These are phyloP conservation scores for Lentinula sp. DNA, from an alignment of 768 basidiomycete species.

Conservation along the genomic window DNA sequence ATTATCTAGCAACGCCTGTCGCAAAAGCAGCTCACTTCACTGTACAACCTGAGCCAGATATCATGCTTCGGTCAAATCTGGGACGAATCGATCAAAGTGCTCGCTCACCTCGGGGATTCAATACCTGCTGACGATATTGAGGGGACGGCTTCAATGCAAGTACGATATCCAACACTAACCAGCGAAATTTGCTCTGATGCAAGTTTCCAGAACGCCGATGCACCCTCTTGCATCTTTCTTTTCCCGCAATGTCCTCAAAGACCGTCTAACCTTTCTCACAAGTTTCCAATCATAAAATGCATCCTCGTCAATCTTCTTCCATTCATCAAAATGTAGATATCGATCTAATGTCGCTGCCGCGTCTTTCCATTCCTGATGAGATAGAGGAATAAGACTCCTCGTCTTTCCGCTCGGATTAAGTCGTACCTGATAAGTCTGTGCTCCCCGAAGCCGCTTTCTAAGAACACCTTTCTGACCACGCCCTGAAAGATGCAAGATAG, in stretches of 20 bases:
- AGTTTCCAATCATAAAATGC: slow-evolving; percentile 89
- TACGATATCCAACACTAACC: slow-evolving; percentile 28
- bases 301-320: slow-evolving; percentile 88
- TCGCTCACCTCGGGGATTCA: slow-evolving; percentile 65
- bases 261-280: slow-evolving; percentile 74
- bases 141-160: not conserved
- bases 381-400: not conserved
- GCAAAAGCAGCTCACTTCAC: slow-evolving; percentile 60
- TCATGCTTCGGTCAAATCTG: slow-evolving; percentile 7
- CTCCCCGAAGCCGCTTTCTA: slow-evolving; percentile 66
- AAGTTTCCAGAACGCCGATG: slow-evolving; percentile 87
- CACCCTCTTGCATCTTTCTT: slow-evolving; percentile 80
- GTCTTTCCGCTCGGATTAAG: not conserved
- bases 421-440: slow-evolving; percentile 66
- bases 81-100: not conserved
- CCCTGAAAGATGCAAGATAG: slow-evolving; percentile 42
- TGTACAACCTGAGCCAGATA: slow-evolving; percentile 59
- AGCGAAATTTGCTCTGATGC: slow-evolving; percentile 88
- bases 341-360: slow-evolving; percentile 75
- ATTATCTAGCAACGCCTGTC: slow-evolving; percentile 5
- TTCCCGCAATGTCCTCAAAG: slow-evolving; percentile 63
- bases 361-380: slow-evolving; percentile 73
- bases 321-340: slow-evolving; percentile 79
- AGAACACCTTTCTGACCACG: slow-evolving; percentile 77
- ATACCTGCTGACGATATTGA: slow-evolving; percentile 23